Evolutionary conservation across 345 rosid species (phyloP), one percentile per base, ranked within the genome.

Genomic region (Gynandropsis gynandra): DNA sequence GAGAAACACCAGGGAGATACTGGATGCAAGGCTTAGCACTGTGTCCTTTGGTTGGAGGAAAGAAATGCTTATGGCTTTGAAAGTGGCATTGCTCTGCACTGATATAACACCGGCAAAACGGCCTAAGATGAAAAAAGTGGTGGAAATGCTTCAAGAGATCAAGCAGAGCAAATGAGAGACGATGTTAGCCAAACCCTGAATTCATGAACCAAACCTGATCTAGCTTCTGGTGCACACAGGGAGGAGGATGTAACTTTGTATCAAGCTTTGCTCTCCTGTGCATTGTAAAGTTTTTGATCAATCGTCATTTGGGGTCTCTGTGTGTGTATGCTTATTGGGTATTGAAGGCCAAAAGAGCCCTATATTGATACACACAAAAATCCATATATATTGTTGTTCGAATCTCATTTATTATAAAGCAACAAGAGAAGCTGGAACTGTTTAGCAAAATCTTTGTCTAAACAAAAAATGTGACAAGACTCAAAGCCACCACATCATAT

Each of bases 51-150:
- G 73, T 13, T 92, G 97, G 98, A 76, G 98, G 68, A 81, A 72
- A 70, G 96, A 92, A 63, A 92, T 92, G 98, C 86, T 92, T 56
- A 83, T 85, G n/a, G 95, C 93, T 61, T 77, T 93, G 59, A 85
- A 85, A 72, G 71, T 93, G 21, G 99, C 96, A 34, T 66, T 93
- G 46, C 68, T 80, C 29, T 93, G 99, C 74, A 88, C 97, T 0
- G 85, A 79, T 27, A 56, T 58, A 55, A 73, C 78, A 24, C 95
- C 95, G 16, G 87, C 90, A 0, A 68, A 76, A 57, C 79, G 97
- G 46, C 99, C 99, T 31, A 82, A 83, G 62, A 85, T 93, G 97
- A 93, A 85, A 72, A 83, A 71, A 56, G 95, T 85, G 4, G 76
- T 83, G 51, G 95, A 85, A 72, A 74, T 93, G 78, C 89, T 93